phyloP scores from a whole-genome alignment of 2,329 filamentous ascomycete genomes.

The Stagonosporopsis rhizophila region DNA sequence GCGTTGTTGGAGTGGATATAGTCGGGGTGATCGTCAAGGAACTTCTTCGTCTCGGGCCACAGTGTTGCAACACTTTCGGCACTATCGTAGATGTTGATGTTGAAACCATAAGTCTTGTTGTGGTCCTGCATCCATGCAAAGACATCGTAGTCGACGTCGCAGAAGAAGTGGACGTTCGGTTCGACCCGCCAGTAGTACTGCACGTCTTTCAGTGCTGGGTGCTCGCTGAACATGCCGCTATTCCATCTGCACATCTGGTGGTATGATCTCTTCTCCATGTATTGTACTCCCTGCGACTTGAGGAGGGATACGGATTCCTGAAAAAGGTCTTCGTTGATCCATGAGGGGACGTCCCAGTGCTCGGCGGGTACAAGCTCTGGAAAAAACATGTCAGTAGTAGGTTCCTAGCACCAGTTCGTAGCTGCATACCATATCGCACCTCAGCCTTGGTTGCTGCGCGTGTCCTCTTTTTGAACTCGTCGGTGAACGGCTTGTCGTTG shows the following conservation, averaged over 20 bases:
- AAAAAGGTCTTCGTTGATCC: conserved; percentile 91
- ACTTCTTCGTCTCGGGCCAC: conserved; percentile 96
- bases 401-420: accelerated
- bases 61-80: conserved; percentile 84
- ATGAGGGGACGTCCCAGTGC: conserved; percentile 90
- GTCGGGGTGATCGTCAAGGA: conserved; percentile 82
- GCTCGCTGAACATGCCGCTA: conserved; percentile 96
- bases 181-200: conserved; percentile 99
- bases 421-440: conserved; percentile 74
- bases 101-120: conserved; percentile 99
- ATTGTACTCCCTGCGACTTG: conserved; percentile 85
- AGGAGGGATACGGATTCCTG: conserved; percentile 83
- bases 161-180: conserved; percentile 99
- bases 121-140: conserved; percentile 98
- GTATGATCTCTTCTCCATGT: conserved; percentile 87
- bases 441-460: conserved; percentile 85
- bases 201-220: conserved; percentile 80
- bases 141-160: conserved; percentile 96
- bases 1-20: conserved; percentile 86
- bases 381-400: conserved; percentile 11
- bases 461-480: conserved; percentile 89
- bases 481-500: conserved; percentile 92
- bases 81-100: conserved; percentile 94
- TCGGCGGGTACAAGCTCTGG: conserved; percentile 88
- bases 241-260: conserved; percentile 99